These are phyloP conservation scores for Hanseniaspora gamundiae DNA, from an alignment of 1,139 yeast genomes.

Conservation along the genomic window DNA sequence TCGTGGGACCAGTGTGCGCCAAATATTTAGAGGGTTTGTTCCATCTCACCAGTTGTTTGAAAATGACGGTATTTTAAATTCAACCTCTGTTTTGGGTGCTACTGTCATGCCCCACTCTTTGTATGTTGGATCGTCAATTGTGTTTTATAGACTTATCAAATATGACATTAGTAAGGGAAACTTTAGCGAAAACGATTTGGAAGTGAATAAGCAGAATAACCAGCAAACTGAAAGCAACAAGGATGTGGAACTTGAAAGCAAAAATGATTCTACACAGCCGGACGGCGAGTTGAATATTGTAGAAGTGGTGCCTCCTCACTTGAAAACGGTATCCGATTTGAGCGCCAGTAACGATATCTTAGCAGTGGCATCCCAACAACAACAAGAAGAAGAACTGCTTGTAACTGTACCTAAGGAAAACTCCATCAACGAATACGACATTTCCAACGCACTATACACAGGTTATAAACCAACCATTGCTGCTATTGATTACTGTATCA, in stretches of 20 bases:
- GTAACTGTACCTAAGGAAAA: background rate
- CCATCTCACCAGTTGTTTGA: constrained; percentile 67
- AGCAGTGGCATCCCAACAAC: background rate
- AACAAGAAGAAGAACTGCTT: background rate
- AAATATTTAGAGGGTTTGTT: constrained; percentile 58
- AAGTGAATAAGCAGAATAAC: background rate
- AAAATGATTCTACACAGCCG: too few relatives aligned
- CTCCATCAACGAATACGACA: background rate
- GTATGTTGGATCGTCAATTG: constrained; percentile 85
- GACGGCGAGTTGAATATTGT: too few relatives aligned
- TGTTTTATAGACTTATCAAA: constrained; percentile 77
- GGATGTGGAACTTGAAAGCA: constrained; percentile 19
- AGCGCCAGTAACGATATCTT: background rate
- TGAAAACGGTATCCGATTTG: background rate
- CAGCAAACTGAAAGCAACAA: constrained; percentile 19
- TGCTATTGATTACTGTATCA: constrained; percentile 56
- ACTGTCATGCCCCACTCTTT: constrained; percentile 97
- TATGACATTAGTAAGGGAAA: constrained; percentile 50
- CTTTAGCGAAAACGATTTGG: constrained; percentile 3
- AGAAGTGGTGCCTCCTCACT: too few relatives aligned
- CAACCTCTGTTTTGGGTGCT: constrained; percentile 90
- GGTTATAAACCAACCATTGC: constrained; percentile 50
- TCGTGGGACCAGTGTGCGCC: constrained; percentile 24
- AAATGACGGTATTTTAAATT: constrained; percentile 68
- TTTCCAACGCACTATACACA: constrained; percentile 5